phyloP scores from a whole-genome alignment of 345 rosid species.

The Gossypium mustelinum region DNA sequence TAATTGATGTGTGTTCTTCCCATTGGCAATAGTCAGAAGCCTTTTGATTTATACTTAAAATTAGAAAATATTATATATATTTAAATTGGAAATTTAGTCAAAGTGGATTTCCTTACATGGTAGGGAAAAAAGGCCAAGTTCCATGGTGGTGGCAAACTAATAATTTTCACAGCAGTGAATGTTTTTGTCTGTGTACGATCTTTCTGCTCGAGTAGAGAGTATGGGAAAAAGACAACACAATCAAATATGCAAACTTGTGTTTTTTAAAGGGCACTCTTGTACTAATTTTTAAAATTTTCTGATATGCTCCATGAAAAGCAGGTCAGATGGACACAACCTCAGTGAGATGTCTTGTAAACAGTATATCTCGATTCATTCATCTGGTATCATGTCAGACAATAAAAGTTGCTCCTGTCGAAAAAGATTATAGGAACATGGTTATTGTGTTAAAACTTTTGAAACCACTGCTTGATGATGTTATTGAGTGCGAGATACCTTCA shows the following conservation, averaged over 20 bases:
- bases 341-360: slow-evolving; percentile 67
- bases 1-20: neutral
- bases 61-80: neutral
- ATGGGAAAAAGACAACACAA: neutral
- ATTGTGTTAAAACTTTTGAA: slow-evolving; percentile 67
- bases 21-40: neutral
- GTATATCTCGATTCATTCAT: slow-evolving; percentile 82
- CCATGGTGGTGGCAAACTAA: neutral
- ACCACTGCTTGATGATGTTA: slow-evolving; percentile 70
- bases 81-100: neutral
- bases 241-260: neutral
- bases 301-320: slow-evolving; percentile 15
- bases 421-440: slow-evolving; percentile 51
- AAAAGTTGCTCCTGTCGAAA: slow-evolving; percentile 44
- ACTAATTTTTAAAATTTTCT: neutral
- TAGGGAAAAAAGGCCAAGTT: neutral
- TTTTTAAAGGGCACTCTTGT: neutral
- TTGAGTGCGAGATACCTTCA: slow-evolving; percentile 46
- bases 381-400: slow-evolving; percentile 73
- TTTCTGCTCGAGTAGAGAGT: neutral
- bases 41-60: neutral
- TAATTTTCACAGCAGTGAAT: slow-evolving; percentile 1
- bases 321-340: slow-evolving; percentile 66
- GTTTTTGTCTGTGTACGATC: neutral
- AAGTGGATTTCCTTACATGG: neutral